Base-by-base conservation (phyloP, 2,329 filamentous ascomycete genomes). In the Alternaria conjuncta region DNA sequence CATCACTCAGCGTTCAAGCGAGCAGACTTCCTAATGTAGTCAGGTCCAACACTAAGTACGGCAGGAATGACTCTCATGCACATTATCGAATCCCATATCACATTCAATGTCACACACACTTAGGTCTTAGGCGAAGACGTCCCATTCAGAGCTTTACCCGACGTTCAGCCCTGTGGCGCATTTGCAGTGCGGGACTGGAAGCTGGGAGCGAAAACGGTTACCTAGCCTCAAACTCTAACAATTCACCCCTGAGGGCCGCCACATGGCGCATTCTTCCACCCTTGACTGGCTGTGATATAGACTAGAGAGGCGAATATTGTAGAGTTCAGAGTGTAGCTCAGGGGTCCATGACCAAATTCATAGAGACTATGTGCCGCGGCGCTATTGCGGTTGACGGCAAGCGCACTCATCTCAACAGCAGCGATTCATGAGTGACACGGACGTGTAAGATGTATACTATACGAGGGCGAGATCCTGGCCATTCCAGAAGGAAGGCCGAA, bases 121-220 rank as follows among this genome's bases (percentile, higher is more conserved):
- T 41, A 18, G 36, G 32, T 4, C 15, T 54, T 60, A 60, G 60
- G 60, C 55, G 30, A 47, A 30, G 55, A 23, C 28, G 32, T 56
- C 56, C 49, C 30, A 23, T 55, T 54, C 25, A 5, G 43, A 57
- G 30, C 56, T 56, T 49, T 54, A 60, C 36, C 54, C 55, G 47
- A 50, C 50, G 44, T 21, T 47, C 43, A 30, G 28, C 55, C 57
- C 50, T 46, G 60, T 59, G 47, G 59, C 59, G 15, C 20, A 9
- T 49, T 44, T 57, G 8, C 25, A 53, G 20, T 18, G 54, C 54
- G 21, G 46, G 51, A 45, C 23, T 41, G 56, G 58, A 49, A 49
- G 57, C 61, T 54, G 61, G 62, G 61, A 62, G 64, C 64, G 62
- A 56, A 26, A 32, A 61, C 54, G 23, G 23, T 44, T 44, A 50